phyloP scores from a whole-genome alignment of 2,329 filamentous ascomycete genomes.

The Fusarium euwallaceae region DNA sequence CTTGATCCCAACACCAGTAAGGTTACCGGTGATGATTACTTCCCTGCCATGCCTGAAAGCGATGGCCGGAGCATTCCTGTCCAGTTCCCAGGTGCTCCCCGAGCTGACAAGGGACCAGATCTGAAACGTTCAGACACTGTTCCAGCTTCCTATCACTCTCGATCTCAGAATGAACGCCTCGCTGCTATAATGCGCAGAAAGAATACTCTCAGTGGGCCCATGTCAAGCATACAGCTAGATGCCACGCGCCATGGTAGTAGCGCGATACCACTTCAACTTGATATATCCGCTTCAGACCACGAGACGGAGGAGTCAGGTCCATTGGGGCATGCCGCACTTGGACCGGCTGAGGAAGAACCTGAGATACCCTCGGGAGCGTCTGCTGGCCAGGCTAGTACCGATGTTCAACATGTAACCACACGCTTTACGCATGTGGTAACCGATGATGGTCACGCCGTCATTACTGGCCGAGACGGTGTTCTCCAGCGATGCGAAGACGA shows the following conservation, averaged over 20 bases:
- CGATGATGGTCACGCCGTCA: slow-evolving; percentile 83
- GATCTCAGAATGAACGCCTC: slow-evolving; percentile 37
- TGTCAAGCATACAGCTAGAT: slow-evolving; percentile 62
- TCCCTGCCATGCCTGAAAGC: slow-evolving; percentile 50
- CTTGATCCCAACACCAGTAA: slow-evolving; percentile 68
- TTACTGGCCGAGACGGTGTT: slow-evolving; percentile 81
- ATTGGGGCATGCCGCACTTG: slow-evolving; percentile 1
- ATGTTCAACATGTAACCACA: slow-evolving; percentile 70
- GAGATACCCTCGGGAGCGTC: slow-evolving; percentile 38
- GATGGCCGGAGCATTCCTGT: slow-evolving; percentile 49
- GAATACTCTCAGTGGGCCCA: slow-evolving; percentile 54
- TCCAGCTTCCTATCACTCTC: slow-evolving; percentile 38
- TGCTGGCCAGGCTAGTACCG: slow-evolving; percentile 39
- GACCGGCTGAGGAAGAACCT: not conserved
- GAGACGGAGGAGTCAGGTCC: slow-evolving; percentile 49
- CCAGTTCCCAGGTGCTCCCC: slow-evolving; percentile 47
- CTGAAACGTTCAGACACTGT: slow-evolving; percentile 45
- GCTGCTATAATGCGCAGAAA: slow-evolving; percentile 47
- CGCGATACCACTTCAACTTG: slow-evolving; percentile 50
- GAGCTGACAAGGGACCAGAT: slow-evolving; percentile 48
- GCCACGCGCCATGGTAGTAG: slow-evolving; percentile 55
- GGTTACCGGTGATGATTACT: slow-evolving; percentile 58
- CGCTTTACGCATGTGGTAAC: slow-evolving; percentile 85
- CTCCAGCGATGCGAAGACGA: slow-evolving; percentile 91
- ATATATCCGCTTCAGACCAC: slow-evolving; percentile 50